Percentiles rank a stretch among this genome's conserved stretches.
These are phyloP conservation scores for Saccharomycopsis javanensis DNA, from an alignment of 805 yeast species.

Conservation along the genomic window DNA sequence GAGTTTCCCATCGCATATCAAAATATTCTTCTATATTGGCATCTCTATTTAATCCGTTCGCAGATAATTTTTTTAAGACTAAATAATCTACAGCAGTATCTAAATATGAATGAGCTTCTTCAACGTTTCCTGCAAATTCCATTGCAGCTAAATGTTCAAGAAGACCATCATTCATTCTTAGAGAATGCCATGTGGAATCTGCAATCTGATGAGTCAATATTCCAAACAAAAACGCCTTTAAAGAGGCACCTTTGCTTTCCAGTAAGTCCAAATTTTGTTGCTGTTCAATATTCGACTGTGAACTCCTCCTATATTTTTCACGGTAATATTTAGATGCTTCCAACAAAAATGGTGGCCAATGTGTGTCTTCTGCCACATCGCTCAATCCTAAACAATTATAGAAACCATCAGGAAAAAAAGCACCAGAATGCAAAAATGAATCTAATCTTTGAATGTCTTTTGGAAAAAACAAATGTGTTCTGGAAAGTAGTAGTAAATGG, in stretches of 20 bases:
- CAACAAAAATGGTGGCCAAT: conserved; percentile 60
- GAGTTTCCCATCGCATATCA: conserved; percentile 32
- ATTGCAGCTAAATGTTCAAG: conserved; percentile 37
- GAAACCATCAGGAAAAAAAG: conserved; percentile 62
- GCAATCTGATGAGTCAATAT: conserved; percentile 52
- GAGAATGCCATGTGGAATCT: conserved; percentile 62
- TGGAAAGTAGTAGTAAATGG: conserved; percentile 30
- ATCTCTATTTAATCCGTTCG: conserved; percentile 9
- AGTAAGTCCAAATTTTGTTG: neutral
- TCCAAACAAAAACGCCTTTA: conserved; percentile 51
- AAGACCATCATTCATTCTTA: conserved; percentile 42
- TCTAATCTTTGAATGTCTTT: conserved; percentile 24
- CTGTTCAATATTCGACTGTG: neutral
- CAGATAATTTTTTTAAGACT: conserved; percentile 30
- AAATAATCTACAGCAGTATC: conserved; percentile 62
- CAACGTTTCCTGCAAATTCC: conserved; percentile 44
- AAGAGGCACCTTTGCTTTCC: conserved; percentile 13
- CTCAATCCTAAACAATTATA: conserved; percentile 47
- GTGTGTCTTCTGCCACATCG: conserved; percentile 50
- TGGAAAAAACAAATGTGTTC: conserved; percentile 28
- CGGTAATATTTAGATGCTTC: conserved; percentile 37
- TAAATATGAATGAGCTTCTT: conserved; percentile 42
- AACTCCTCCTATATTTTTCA: conserved; percentile 15
- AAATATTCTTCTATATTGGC: conserved; percentile 20
- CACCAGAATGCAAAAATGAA: conserved; percentile 42